Conservation (phyloP, 148 eudicot genomes). For the Dianthus caryophyllus region DNA sequence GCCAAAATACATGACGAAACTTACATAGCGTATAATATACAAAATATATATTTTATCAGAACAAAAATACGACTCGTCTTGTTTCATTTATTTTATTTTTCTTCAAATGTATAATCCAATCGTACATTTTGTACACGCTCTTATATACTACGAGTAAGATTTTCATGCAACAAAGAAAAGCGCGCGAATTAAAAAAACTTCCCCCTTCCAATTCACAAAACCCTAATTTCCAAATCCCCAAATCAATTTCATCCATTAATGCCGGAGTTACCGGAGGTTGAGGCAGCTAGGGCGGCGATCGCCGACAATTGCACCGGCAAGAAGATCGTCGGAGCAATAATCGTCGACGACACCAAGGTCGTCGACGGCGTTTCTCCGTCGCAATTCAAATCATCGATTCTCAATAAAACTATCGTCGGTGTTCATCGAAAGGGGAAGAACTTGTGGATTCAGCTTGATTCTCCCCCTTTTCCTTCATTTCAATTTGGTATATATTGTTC, state of each 20-base stretch:
- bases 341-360: conserved; percentile 76
- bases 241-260: conserved; percentile 23
- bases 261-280: conserved; percentile 98
- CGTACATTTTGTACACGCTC: too few relatives aligned
- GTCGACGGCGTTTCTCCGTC: conserved; percentile 62
- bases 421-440: conserved; percentile 91
- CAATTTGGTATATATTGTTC: conserved; percentile 74
- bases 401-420: conserved; percentile 71
- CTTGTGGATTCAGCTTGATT: conserved; percentile 89
- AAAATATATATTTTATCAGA: too few relatives aligned
- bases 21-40: too few relatives aligned
- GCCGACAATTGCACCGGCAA: conserved; percentile 68
- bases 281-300: conserved; percentile 83
- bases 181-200: too few relatives aligned
- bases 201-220: too few relatives aligned
- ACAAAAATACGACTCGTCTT: too few relatives aligned
- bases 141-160: too few relatives aligned
- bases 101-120: too few relatives aligned
- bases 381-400: conserved; percentile 57
- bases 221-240: neutral
- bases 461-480: conserved; percentile 91
- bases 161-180: too few relatives aligned
- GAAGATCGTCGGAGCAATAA: conserved; percentile 50
- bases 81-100: too few relatives aligned
- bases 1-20: too few relatives aligned